A percentile compares a stretch with the other conserved stretches of the same genome.
Evolutionary conservation across 495 filamentous ascomycete species (phyloP).

Genomic region (Letharia lupina): DNA sequence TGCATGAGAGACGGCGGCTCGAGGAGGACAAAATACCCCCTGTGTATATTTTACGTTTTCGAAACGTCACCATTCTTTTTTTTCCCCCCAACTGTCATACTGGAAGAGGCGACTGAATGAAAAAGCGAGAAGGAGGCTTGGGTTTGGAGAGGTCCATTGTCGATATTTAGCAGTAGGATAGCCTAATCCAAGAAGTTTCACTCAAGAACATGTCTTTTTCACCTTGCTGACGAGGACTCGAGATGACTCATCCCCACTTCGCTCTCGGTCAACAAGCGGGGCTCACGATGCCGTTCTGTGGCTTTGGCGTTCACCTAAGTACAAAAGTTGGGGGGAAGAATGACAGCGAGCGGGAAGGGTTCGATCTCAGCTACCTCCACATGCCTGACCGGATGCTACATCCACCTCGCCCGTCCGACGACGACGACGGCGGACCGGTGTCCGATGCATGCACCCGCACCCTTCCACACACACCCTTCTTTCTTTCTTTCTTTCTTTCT

Average conservation of each 20-base stretch:
- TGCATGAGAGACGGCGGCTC: not conserved
- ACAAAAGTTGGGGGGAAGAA: not conserved
- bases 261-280: not conserved
- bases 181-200: not conserved
- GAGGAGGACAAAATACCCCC: constrained; percentile 4
- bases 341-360: not conserved
- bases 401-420: too few relatives aligned
- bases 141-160: not conserved
- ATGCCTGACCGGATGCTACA: not conserved
- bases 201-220: not conserved
- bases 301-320: too few relatives aligned
- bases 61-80: not conserved
- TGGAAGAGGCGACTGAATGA: not conserved
- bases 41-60: constrained; percentile 18
- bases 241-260: too few relatives aligned
- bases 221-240: too few relatives aligned
- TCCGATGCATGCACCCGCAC: too few relatives aligned
- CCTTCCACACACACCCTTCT: too few relatives aligned
- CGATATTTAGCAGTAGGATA: constrained; percentile 1
- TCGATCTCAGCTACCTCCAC: not conserved
- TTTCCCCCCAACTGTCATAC: not conserved
- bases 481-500: too few relatives aligned
- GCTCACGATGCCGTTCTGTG: not conserved
- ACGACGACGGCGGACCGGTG: too few relatives aligned
- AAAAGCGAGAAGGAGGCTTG: not conserved